phyloP scores from a whole-genome alignment of 331 rosid species.

The Prunus yedoensis region DNA sequence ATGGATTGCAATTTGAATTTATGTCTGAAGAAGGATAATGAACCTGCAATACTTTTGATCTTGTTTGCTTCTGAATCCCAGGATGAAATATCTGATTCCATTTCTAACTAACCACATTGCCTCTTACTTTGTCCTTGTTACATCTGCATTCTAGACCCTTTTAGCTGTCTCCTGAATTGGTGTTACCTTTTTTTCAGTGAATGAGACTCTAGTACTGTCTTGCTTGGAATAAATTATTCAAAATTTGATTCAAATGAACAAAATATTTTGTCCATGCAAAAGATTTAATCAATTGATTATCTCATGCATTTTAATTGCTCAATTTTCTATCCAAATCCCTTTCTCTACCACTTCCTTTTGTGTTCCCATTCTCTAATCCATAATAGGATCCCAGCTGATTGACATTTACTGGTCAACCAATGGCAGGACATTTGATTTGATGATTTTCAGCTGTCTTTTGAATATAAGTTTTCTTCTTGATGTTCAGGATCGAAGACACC shows the following conservation, averaged over 20 bases:
- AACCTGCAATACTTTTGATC: not conserved
- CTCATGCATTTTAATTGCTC: not conserved
- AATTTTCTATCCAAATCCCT: constrained; percentile 2
- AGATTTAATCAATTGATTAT: not conserved
- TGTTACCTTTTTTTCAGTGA: not conserved
- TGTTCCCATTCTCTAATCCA: not conserved
- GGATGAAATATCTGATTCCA: not conserved
- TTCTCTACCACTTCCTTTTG: not conserved
- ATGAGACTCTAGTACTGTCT: not conserved
- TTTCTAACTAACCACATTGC: not conserved
- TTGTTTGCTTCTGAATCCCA: not conserved
- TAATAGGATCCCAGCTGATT: not conserved
- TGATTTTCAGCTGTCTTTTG: not conserved
- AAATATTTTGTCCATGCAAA: not conserved
- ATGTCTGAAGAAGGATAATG: not conserved
- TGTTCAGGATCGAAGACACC: constrained; percentile 78
- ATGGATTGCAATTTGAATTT: not conserved
- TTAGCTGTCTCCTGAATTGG: not conserved
- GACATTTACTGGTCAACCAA: not conserved
- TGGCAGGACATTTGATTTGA: not conserved
- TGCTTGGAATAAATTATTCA: too few species aligned
- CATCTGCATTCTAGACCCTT: not conserved
- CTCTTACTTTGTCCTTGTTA: not conserved
- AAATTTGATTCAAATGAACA: not conserved
- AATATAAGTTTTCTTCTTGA: not conserved